phyloP scores from a whole-genome alignment of 2,329 filamentous ascomycete species.

The Colletotrichum sp. region DNA sequence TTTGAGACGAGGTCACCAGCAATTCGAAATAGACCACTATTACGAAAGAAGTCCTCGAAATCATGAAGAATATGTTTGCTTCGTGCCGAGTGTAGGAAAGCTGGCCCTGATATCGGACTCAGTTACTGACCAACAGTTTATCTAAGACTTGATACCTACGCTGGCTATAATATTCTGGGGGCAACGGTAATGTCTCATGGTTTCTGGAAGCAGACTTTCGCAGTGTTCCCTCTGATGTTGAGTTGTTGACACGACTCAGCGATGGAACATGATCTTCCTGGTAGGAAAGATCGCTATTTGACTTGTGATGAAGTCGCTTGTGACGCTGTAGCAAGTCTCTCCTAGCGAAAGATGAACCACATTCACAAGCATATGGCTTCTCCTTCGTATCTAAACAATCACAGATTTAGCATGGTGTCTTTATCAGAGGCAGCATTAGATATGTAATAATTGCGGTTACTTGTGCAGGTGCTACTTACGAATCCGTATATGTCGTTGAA shows the following conservation, averaged over 20 bases:
- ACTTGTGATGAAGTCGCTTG: neutral
- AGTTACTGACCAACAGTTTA: neutral
- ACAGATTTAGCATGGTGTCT: neutral
- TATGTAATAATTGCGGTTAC: neutral
- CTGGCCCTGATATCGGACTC: neutral
- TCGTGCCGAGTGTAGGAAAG: neutral
- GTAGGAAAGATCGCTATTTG: neutral
- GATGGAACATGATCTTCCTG: neutral
- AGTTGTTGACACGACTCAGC: neutral
- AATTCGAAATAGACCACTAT: neutral
- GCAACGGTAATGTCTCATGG: neutral
- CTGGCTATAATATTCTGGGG: neutral
- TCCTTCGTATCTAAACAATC: neutral
- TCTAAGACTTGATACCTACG: neutral
- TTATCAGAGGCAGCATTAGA: neutral
- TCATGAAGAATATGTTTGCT: neutral
- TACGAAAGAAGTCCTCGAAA: neutral
- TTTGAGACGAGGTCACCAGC: neutral
- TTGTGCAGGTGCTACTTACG: neutral
- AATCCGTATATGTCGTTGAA: neutral
- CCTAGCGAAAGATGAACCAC: neutral
- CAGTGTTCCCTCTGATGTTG: neutral
- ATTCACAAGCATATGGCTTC: neutral
- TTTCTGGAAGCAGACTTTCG: neutral
- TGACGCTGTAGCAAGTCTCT: neutral